These are phyloP conservation scores for Hydrangea macrophylla DNA, from an alignment of 148 eudicot genomes.

Conservation along the genomic window DNA sequence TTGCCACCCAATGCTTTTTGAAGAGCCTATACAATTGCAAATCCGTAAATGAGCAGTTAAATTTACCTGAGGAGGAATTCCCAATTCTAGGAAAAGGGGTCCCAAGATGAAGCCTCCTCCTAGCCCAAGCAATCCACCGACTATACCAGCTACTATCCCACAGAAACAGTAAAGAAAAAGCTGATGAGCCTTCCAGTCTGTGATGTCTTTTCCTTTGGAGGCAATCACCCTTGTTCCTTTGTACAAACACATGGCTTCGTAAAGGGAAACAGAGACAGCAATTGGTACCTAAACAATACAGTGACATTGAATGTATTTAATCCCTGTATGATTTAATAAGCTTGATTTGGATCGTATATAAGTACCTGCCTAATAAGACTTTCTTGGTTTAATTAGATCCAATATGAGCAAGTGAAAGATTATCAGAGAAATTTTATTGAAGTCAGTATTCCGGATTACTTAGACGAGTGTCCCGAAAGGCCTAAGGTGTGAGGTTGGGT, in stretches of 20 bases:
- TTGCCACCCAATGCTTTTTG: neutral
- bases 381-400: neutral
- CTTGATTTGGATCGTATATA: neutral
- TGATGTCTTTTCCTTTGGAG: slow-evolving; percentile 44
- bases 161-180: slow-evolving; percentile 37
- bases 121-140: slow-evolving; percentile 61
- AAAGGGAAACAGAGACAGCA: slow-evolving; percentile 39
- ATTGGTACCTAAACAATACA: slow-evolving; percentile 35
- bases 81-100: slow-evolving; percentile 55
- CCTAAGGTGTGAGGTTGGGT: neutral
- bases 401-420: slow-evolving; percentile 7
- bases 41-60: neutral
- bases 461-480: neutral
- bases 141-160: slow-evolving; percentile 50
- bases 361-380: neutral
- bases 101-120: slow-evolving; percentile 68
- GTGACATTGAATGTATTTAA: neutral
- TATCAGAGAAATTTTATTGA: neutral
- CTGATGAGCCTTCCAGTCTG: slow-evolving; percentile 36
- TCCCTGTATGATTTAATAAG: neutral
- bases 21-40: neutral
- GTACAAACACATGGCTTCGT: slow-evolving; percentile 40
- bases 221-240: slow-evolving; percentile 50
- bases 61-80: slow-evolving; percentile 58
- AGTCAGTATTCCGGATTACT: neutral